Percentiles rank a stretch among this genome's conserved stretches.
phyloP scores from a whole-genome alignment of 768 basidiomycete species.

The Lepiota subincarnata region DNA sequence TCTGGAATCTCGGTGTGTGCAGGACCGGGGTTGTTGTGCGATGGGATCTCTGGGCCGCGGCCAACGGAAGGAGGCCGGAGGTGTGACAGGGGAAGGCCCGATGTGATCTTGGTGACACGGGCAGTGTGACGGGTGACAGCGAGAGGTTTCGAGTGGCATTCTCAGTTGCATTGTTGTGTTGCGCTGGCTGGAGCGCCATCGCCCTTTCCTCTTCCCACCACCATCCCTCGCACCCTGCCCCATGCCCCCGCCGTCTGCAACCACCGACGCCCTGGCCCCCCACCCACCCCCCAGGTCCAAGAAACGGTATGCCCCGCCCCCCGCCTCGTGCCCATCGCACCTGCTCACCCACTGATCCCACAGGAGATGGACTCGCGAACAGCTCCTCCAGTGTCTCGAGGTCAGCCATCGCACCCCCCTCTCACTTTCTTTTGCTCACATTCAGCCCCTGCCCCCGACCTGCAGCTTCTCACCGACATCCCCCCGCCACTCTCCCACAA shows the following conservation, averaged over 20 bases:
- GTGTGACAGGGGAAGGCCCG: neutral
- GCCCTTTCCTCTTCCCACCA: slow-evolving; percentile 44
- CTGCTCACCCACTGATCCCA: slow-evolving; percentile 21
- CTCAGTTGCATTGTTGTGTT: slow-evolving; percentile 39
- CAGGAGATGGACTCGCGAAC: slow-evolving; percentile 48
- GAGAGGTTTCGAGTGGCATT: slow-evolving; percentile 14
- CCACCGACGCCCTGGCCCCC: slow-evolving; percentile 18
- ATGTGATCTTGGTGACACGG: neutral
- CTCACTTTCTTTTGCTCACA: slow-evolving; percentile 12
- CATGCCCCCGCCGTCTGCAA: slow-evolving; percentile 15
- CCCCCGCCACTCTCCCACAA: slow-evolving; percentile 36
- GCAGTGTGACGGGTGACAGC: neutral
- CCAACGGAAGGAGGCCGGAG: slow-evolving; percentile 1
- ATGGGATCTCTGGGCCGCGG: no score
- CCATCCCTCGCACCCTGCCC: slow-evolving; percentile 26
- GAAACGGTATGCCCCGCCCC: slow-evolving; percentile 29
- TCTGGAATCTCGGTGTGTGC: no score
- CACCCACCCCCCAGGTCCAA: slow-evolving; percentile 19
- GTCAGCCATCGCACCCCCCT: slow-evolving; percentile 22
- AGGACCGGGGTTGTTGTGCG: no score
- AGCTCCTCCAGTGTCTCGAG: slow-evolving; percentile 46
- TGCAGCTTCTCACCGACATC: slow-evolving; percentile 42
- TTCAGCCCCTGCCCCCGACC: neutral
- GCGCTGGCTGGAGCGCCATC: slow-evolving; percentile 34
- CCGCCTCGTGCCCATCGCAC: slow-evolving; percentile 15